Base-by-base conservation (phyloP, 495 filamentous ascomycete genomes). In the Penicillium angulare region DNA sequence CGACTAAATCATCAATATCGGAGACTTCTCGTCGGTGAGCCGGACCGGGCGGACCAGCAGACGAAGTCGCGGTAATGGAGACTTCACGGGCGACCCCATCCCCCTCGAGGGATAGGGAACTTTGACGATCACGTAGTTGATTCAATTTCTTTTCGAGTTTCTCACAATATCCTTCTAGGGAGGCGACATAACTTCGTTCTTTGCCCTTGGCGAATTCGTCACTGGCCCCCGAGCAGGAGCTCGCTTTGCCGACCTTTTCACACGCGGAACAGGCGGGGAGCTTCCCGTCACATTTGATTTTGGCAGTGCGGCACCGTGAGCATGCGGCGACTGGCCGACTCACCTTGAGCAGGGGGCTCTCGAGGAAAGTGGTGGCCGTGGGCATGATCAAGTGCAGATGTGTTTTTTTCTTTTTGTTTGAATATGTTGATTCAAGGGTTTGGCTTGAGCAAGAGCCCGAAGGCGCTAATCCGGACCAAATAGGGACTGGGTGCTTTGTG, bases 261-360 rank as follows among this genome's bases (percentile, higher is more conserved):
- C 92, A 96, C 18, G 92, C 90, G 13, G 89, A 90, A 63, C 92
- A 97, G 16, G 90, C 88, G 12, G 92, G 92, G 15, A 97, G 76
- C 64, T 95, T 96, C 44, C 91, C 91, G 73, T 97, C 92, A 55
- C 92, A 97, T 80, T 86, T 96, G 66, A 96, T 89, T 74, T 97
- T 97, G 42, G 91, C 91, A 38, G 83, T 80, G 42, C 92, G 86
- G 75, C 92, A 97, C 78, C 89, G 84, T 43, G 88, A 90, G 69
- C 92, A 97, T 5, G 92, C 92, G 49, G 90, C 90, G 29, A 96
- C 91, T 5, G 92, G 91, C 42, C 92, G 81, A 61, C 88, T 92
- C 41, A 97, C 92, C 65, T 88, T 86, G 53, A 97, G 77, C 47
- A 92, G 69, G 18, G 92, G 92, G 50, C 84, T 87, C 50, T 92